These are phyloP conservation scores for Backusella morwellensis DNA, from an alignment of 192 early-diverging fungal genomes.

Conservation along the genomic window DNA sequence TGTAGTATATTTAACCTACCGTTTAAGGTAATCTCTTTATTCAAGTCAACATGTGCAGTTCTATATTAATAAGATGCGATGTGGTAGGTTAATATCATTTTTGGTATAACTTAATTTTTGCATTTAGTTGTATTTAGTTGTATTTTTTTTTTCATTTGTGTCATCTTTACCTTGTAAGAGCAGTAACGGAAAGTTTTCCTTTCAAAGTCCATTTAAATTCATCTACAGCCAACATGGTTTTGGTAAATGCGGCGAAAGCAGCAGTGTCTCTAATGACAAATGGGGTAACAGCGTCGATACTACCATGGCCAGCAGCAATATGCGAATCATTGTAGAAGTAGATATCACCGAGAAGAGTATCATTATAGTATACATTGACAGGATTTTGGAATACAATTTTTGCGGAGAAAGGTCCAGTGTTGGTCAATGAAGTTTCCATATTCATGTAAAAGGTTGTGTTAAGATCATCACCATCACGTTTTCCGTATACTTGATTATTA, in stretches of 20 bases:
- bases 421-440: slow-evolving; percentile 37
- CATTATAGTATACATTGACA: slow-evolving; percentile 41
- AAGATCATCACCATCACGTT: slow-evolving; percentile 8
- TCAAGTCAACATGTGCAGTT: slow-evolving; percentile 38
- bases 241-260: slow-evolving; percentile 45
- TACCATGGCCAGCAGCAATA: slow-evolving; percentile 47
- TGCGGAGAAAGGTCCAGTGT: slow-evolving; percentile 52
- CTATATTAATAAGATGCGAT: neutral
- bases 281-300: slow-evolving; percentile 21
- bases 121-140: neutral
- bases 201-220: slow-evolving; percentile 31
- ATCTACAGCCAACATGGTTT: slow-evolving; percentile 44
- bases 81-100: neutral
- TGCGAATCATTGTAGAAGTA: slow-evolving; percentile 30
- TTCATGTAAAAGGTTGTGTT: slow-evolving; percentile 38
- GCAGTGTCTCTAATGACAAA: slow-evolving; percentile 40
- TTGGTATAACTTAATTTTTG: neutral
- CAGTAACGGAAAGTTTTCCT: slow-evolving; percentile 25
- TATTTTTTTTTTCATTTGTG: slow-evolving; percentile 16
- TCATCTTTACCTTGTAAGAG: slow-evolving; percentile 18
- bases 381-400: slow-evolving; percentile 50
- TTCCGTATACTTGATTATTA: neutral
- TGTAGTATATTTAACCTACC: slow-evolving; percentile 22
- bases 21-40: slow-evolving; percentile 39
- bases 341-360: slow-evolving; percentile 37